A percentile compares a stretch with the other conserved stretches of the same genome.
These are phyloP conservation scores for Glebionis coronaria DNA, from an alignment of 129 eudicot genomes.

Conservation along the genomic window DNA sequence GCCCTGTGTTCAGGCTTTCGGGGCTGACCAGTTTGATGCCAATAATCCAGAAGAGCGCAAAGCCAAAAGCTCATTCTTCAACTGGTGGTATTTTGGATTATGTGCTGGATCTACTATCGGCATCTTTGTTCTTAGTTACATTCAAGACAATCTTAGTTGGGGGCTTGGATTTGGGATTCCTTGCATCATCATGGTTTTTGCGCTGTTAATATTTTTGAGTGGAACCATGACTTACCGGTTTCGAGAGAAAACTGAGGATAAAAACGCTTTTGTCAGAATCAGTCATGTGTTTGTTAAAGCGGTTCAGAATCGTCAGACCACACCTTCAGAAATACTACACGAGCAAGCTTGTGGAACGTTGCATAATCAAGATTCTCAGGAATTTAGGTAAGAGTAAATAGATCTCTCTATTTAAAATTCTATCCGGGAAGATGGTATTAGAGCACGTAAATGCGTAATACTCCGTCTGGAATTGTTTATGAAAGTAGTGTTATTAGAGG, in stretches of 20 bases:
- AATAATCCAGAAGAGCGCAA: conserved; percentile 41
- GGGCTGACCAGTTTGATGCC: conserved; percentile 71
- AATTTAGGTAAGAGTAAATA: conserved; percentile 36
- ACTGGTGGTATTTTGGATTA: conserved; percentile 60
- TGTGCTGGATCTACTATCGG: conserved; percentile 34
- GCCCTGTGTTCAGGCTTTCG: conserved; percentile 65
- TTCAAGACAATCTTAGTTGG: conserved; percentile 67
- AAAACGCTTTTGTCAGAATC: conserved; percentile 33
- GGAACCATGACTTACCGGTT: conserved; percentile 52
- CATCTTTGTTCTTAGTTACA: conserved; percentile 35
- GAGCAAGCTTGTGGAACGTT: conserved; percentile 30
- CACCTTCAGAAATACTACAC: conserved; percentile 11
- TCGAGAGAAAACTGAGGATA: conserved; percentile 25
- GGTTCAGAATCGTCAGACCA: conserved; percentile 27
- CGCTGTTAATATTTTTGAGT: conserved; percentile 38
- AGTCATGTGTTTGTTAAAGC: conserved; percentile 37
- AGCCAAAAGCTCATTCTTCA: conserved; percentile 63
- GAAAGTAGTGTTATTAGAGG: too few relatives aligned
- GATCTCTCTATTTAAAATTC: background rate
- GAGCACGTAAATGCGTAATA: too few relatives aligned
- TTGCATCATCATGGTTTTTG: conserved; percentile 41
- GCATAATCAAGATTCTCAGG: conserved; percentile 27
- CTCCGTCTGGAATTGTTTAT: too few relatives aligned
- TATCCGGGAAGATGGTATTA: too few relatives aligned
- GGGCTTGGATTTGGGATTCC: conserved; percentile 68